Base-by-base conservation (phyloP, 495 filamentous ascomycete species). In the Trichoderma gamsii region DNA sequence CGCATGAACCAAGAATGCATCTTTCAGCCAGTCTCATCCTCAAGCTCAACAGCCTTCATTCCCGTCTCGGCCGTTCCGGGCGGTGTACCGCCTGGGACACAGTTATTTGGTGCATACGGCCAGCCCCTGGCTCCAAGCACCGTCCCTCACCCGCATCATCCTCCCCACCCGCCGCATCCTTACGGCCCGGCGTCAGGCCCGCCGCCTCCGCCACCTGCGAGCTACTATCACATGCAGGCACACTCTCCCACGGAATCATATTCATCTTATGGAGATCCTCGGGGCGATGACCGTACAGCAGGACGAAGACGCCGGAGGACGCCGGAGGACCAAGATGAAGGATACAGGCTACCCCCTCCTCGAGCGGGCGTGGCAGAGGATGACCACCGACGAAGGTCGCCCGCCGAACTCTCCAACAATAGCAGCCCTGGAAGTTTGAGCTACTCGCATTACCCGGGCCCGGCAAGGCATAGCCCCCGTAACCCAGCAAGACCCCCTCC, bases 1-100 rank as follows among this genome's bases (percentile, higher is more conserved):
- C 83, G 82, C 70, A 77, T 83, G 76, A 77, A 78, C 46, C 81
- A 82, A 63, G 81, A 84, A 41, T 84, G 81, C 66, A 75, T 84
- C 4, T 84, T 84, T 56, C 81, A 84, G 69, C 81, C 81, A 0
- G 81, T 84, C 3, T 81, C 79, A 3, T 79, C 79, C 0, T 80
- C 81, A 11, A 76, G 78, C 0, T 78, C 79, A 2, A 78, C 80
- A 12, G 81, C 81, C 11, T 84, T 84, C 67, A 78, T 84, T 32
- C 81, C 81, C 5, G 79, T 84, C 46, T 79, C 79, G 13, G 81
- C 81, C 15, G 69, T 84, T 11, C 75, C 78, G 13, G 78, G 79
- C 32, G 81, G 79, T 16, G 77, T 83, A 9, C 81, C 81, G n/a
- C 81, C 81, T 12, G 81, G 81, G 4, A 80, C 79, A 4, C 79